Evolutionary conservation across 345 rosid genomes (phyloP), one percentile per base, ranked within the genome.

Genomic region (Euphorbia peplus): DNA sequence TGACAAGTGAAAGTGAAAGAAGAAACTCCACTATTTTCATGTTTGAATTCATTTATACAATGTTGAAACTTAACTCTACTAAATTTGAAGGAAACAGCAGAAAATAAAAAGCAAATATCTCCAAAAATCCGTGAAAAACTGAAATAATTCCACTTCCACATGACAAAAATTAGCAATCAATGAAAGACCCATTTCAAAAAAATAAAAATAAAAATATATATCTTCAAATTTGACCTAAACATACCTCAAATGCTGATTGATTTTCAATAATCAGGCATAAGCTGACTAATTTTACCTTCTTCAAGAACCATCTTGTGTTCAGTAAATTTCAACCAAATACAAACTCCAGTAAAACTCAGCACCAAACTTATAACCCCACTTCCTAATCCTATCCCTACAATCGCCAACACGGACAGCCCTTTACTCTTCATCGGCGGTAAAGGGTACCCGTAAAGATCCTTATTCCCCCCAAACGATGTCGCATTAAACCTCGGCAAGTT

Each of bases 371-470:
- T 92, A 30, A 93, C 74, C 47, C 98, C 98, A 73, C 96, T 93
- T 21, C 97, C 98, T 18, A 93, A 80, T 16, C 98, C 98, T 71
- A 93, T 93, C 77, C 97, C 97, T 24, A 93, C 96, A 48, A 93
- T 91, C 73, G 98, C 90, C 79, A 89, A 59, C 42, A 93, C 76
- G 0, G 98, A 83, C 51, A 93, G 69, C n/a, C 97, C 95, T 69
- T 76, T 87, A 8, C 69, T 78, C 81, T 72, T 85, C 84, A 76
- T 70, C 21, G 88, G 91, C 19, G 87, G 81, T 70, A 93, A 78
- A 60, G 98, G 98, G 82, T 86, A 93, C 9, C 98, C 98, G 59
- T 60, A 91, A 76, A 93, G 84, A 68, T 77, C 91, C 78, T 89
- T 89, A 28, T 93, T 93, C 66, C 97, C 96, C 12, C 25, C 60